These are phyloP conservation scores for Diutina scorzettiae DNA, from an alignment of 1,139 yeast species.

Conservation along the genomic window DNA sequence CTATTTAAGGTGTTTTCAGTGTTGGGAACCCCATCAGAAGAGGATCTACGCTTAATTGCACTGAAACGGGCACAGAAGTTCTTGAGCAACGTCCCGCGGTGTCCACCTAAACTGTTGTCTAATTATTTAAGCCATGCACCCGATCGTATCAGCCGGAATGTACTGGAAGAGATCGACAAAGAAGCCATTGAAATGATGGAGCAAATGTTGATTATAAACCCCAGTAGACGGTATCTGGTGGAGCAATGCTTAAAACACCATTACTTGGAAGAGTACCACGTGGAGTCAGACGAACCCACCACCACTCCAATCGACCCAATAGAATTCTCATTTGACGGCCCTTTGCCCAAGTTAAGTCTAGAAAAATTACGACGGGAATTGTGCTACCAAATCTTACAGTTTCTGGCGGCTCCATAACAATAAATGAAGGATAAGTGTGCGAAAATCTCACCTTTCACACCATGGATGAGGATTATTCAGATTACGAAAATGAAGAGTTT, in stretches of 20 bases:
- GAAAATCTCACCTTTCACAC: not conserved
- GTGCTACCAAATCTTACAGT: not conserved
- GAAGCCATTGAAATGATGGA: not conserved
- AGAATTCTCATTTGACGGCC: not conserved
- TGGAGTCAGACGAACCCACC: not conserved
- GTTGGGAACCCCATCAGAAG: constrained; percentile 52
- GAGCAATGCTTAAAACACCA: not conserved
- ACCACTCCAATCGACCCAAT: not conserved
- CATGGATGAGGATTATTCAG: constrained; percentile 17
- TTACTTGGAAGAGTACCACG: not conserved
- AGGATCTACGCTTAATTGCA: constrained; percentile 44
- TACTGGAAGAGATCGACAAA: not conserved
- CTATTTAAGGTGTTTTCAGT: constrained; percentile 47
- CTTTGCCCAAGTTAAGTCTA: too few species aligned
- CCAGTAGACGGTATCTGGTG: not conserved
- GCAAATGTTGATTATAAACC: not conserved
- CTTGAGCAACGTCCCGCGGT: constrained; percentile 35
- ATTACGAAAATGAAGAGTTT: constrained; percentile 28
- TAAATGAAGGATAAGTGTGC: not conserved
- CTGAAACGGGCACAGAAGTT: constrained; percentile 54
- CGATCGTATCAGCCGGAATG: not conserved
- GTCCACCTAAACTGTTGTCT: not conserved
- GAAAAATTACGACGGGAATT: not conserved
- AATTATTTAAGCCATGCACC: not conserved
- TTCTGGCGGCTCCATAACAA: not conserved